phyloP scores from a whole-genome alignment of 1,139 yeast species.

The Hyphopichia fennica region DNA sequence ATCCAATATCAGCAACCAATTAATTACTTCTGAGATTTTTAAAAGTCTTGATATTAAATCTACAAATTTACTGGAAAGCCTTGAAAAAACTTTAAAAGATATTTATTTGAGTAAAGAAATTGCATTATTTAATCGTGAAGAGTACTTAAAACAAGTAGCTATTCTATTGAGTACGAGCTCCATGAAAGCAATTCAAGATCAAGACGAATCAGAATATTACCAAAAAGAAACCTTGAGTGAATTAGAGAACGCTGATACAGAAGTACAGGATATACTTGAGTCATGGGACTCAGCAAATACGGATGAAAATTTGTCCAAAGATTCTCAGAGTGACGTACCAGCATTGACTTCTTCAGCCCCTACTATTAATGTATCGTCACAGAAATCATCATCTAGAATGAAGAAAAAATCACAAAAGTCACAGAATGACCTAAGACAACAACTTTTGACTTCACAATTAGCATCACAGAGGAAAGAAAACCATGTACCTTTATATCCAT shows the following conservation, averaged over 20 bases:
- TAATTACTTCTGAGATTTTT: background rate
- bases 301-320: background rate
- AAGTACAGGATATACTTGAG: slow-evolving; percentile 21
- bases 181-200: slow-evolving; percentile 20
- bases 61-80: background rate
- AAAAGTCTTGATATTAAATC: background rate
- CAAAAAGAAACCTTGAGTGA: slow-evolving; percentile 10
- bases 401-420: slow-evolving; percentile 3
- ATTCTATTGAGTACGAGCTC: slow-evolving; percentile 24
- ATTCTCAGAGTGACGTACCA: slow-evolving; percentile 9
- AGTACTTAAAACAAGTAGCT: slow-evolving; percentile 15
- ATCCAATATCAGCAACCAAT: background rate
- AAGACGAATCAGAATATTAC: slow-evolving; percentile 9
- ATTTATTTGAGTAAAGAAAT: slow-evolving; percentile 8
- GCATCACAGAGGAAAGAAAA: background rate
- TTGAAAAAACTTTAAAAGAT: background rate
- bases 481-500: background rate
- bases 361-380: slow-evolving; percentile 22
- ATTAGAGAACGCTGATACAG: slow-evolving; percentile 14
- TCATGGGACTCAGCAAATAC: slow-evolving; percentile 25
- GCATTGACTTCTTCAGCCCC: slow-evolving; percentile 17
- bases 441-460: slow-evolving; percentile 4
- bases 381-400: slow-evolving; percentile 8
- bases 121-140: slow-evolving; percentile 5
- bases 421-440: background rate